Evolutionary conservation across 257 asterid genomes (phyloP).

Genomic region (Solanum piurae): DNA sequence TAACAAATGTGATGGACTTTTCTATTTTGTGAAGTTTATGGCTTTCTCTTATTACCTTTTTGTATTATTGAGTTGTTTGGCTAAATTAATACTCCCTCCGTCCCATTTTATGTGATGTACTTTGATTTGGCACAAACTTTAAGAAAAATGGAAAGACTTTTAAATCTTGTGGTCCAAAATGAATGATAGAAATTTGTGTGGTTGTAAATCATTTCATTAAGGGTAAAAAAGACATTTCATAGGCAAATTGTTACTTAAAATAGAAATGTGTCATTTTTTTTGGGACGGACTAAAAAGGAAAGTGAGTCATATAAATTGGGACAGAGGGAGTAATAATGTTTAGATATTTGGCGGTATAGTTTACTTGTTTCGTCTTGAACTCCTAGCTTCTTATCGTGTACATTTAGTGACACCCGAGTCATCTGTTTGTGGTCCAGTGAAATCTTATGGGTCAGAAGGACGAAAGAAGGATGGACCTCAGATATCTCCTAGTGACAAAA

Average conservation of each 20-base stretch:
- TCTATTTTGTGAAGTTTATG: background rate
- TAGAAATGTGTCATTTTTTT: too few relatives aligned
- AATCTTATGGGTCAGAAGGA: conserved; percentile 27
- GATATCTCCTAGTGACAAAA: conserved; percentile 11
- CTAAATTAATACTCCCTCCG: background rate
- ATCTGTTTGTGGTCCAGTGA: conserved; percentile 12
- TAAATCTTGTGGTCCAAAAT: too few relatives aligned
- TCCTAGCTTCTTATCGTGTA: background rate
- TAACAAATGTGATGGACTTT: background rate
- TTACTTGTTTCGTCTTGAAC: background rate
- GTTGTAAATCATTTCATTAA: too few relatives aligned
- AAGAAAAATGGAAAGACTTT: too few relatives aligned
- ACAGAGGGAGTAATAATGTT: too few relatives aligned
- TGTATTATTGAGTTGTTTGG: background rate
- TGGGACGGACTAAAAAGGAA: too few relatives aligned
- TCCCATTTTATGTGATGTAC: too few relatives aligned
- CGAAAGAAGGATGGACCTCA: conserved; percentile 12
- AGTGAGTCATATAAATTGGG: too few relatives aligned
- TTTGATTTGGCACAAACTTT: too few relatives aligned
- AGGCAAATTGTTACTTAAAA: too few relatives aligned
- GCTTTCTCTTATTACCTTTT: background rate
- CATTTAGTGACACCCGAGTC: background rate
- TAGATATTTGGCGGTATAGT: background rate
- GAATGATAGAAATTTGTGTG: too few relatives aligned
- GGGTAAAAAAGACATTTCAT: too few relatives aligned